phyloP scores from a whole-genome alignment of 139 green algal species.

The Monoraphidium neglectum region DNA sequence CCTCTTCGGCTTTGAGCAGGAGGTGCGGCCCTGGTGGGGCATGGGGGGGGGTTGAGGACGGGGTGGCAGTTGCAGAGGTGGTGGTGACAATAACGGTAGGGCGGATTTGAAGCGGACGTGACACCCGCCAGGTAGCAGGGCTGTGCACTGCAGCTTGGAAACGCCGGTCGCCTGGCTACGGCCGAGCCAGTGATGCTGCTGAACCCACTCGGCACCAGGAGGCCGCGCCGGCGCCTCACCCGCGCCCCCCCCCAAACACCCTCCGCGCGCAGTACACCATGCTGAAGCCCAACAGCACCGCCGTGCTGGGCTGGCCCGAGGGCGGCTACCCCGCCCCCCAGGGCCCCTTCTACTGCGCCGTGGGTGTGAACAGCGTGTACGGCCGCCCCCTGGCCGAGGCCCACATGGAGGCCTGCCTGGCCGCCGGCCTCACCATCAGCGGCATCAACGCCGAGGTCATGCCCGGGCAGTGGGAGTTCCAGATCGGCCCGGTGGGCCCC shows the following conservation, averaged over 20 bases:
- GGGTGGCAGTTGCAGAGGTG: too few species aligned
- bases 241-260: not conserved
- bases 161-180: too few species aligned
- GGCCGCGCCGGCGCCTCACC: not conserved
- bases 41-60: not conserved
- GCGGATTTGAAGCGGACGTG: too few species aligned
- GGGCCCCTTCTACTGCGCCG: conserved; percentile 92
- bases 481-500: conserved; percentile 84
- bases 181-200: too few species aligned
- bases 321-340: conserved; percentile 85
- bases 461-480: conserved; percentile 94
- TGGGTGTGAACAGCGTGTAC: conserved; percentile 79
- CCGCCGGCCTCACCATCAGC: conserved; percentile 77
- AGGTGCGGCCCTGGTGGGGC: not conserved
- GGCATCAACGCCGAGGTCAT: conserved; percentile 93
- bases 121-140: too few species aligned
- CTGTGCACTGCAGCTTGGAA: too few species aligned
- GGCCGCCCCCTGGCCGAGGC: conserved; percentile 82
- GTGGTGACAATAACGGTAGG: too few species aligned
- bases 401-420: conserved; percentile 87
- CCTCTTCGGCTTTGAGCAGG: conserved; percentile 90
- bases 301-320: conserved; percentile 79
- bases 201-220: too few species aligned
- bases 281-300: conserved; percentile 56
- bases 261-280: conserved; percentile 81